Conservation (phyloP, 225 moss, liverwort and hornwort species). For the Sphagnum contortum region DNA sequence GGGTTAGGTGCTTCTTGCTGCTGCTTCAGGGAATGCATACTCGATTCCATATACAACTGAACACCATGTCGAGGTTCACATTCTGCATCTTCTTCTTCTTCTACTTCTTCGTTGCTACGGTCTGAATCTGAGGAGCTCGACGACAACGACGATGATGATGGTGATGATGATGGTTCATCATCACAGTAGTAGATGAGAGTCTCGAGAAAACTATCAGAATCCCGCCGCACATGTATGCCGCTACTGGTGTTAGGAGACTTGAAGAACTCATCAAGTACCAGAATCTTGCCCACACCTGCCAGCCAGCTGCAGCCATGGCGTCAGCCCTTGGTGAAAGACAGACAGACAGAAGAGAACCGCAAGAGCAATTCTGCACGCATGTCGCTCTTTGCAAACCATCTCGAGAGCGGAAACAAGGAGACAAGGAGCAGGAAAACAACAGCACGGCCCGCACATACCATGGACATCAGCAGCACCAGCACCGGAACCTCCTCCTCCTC, state of each 20-base stretch:
- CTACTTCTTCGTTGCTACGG: too few species aligned
- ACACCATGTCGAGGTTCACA: conserved; percentile 44
- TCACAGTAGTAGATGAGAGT: conserved; percentile 48
- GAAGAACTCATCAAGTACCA: conserved; percentile 46
- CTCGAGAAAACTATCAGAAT: conserved; percentile 26
- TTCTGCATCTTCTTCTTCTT: conserved; percentile 8
- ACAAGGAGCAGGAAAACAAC: too few species aligned
- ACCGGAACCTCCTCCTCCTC: neutral
- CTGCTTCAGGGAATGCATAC: conserved; percentile 21
- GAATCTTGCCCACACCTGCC: conserved; percentile 50
- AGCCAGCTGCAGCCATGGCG: conserved; percentile 38
- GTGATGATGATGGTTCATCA: conserved; percentile 13
- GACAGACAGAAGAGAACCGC: neutral
- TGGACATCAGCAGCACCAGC: conserved; percentile 21
- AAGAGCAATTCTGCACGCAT: neutral
- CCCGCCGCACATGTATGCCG: neutral
- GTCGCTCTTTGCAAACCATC: neutral
- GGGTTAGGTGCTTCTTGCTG: neutral
- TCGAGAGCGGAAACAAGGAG: too few species aligned
- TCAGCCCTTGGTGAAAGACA: conserved; percentile 8
- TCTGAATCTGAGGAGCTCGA: too few species aligned
- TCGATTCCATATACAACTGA: conserved; percentile 36
- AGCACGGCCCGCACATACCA: conserved; percentile 12
- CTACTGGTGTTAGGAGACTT: conserved; percentile 18
- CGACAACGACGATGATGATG: neutral